Percentiles rank a stretch among this genome's conserved stretches.
phyloP scores from a whole-genome alignment of 768 basidiomycete species.

The Amylocystis lapponica region DNA sequence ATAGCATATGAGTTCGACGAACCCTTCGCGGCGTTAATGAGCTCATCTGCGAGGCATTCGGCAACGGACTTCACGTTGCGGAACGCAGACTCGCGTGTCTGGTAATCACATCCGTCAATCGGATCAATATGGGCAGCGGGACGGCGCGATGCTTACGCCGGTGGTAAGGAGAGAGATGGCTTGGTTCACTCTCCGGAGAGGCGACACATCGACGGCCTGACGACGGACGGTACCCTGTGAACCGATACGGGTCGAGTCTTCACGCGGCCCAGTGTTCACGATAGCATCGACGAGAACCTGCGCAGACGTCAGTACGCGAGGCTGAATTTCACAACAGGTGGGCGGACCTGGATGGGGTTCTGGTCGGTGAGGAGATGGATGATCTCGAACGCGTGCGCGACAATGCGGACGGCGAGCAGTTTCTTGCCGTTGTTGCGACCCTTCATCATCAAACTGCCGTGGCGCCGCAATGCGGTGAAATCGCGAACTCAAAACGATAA shows the following conservation, averaged over 20 bases:
- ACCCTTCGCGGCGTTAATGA: conserved; percentile 99
- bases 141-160: conserved; percentile 60
- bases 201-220: conserved; percentile 99
- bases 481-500: neutral
- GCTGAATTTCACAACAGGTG: neutral
- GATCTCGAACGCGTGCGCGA: conserved; percentile 98
- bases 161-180: conserved; percentile 91
- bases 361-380: conserved; percentile 99
- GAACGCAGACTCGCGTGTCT: conserved; percentile 99
- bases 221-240: conserved; percentile 99
- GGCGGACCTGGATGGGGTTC: conserved; percentile 94
- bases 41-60: conserved; percentile 97
- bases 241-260: conserved; percentile 99
- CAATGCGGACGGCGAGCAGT: conserved; percentile 97
- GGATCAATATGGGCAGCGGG: neutral
- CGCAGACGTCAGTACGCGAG: neutral
- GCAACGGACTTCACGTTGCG: conserved; percentile 99
- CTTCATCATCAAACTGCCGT: conserved; percentile 95
- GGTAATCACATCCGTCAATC: conserved; percentile 1
- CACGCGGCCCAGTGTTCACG: conserved; percentile 98
- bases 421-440: conserved; percentile 99
- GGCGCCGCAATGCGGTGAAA: neutral
- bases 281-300: conserved; percentile 96
- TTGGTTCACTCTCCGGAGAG: conserved; percentile 97
- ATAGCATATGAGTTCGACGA: conserved; percentile 99